Conservation (phyloP, 202 grass and related monocot species). For the Eragrostis tef region DNA sequence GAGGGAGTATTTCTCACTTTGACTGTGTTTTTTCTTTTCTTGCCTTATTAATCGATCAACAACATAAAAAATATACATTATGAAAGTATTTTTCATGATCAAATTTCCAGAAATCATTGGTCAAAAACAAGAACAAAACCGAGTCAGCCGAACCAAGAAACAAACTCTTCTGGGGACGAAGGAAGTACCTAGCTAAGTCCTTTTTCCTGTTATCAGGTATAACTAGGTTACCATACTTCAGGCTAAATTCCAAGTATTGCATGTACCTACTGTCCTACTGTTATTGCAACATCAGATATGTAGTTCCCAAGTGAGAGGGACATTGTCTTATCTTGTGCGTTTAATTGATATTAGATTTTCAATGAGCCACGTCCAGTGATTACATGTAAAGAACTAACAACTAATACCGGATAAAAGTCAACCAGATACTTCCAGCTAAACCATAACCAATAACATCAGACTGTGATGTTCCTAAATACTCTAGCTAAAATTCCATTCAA, state of each 20-base stretch:
- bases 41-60: too few relatives aligned
- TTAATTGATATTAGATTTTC: not conserved
- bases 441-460: slow-evolving; percentile 7
- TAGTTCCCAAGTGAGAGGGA: not conserved
- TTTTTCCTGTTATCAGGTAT: not conserved
- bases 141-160: too few relatives aligned
- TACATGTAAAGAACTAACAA: not conserved
- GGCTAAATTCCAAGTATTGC: slow-evolving; percentile 2
- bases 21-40: too few relatives aligned
- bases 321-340: not conserved
- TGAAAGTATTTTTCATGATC: too few relatives aligned
- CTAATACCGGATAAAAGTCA: too few relatives aligned
- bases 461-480: not conserved
- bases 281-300: not conserved
- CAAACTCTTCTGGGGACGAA: too few relatives aligned
- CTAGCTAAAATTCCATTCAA: slow-evolving; percentile 19
- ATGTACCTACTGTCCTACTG: not conserved
- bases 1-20: too few relatives aligned
- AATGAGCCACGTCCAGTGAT: not conserved
- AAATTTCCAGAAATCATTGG: too few relatives aligned
- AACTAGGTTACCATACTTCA: not conserved
- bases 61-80: too few relatives aligned
- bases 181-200: not conserved
- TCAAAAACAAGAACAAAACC: too few relatives aligned
- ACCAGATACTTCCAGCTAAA: slow-evolving; percentile 29